These are phyloP conservation scores for Aspergillus pseudoglaucus DNA, from an alignment of 2,329 filamentous ascomycete genomes.

Conservation along the genomic window DNA sequence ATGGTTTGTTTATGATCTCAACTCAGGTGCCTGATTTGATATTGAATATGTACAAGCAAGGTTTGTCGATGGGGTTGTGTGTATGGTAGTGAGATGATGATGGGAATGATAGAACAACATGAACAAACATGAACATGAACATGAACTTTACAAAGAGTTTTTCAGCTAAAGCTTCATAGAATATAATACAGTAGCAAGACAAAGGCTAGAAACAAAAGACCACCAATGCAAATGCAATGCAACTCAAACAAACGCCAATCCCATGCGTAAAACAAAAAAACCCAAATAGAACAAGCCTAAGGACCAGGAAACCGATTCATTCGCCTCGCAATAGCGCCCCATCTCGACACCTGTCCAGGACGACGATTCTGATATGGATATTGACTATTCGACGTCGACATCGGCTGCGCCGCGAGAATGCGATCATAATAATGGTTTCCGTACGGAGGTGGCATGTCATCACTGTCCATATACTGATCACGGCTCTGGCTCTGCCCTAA, in stretches of 20 bases:
- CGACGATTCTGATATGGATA: not conserved
- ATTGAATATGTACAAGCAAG: too few species aligned
- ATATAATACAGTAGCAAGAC: not conserved
- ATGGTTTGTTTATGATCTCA: too few species aligned
- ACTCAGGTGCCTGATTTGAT: too few species aligned
- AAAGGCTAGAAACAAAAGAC: not conserved
- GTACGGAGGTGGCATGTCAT: conserved; percentile 22
- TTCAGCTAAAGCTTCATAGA: too few species aligned
- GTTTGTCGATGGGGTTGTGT: too few species aligned
- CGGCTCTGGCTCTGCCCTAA: too few species aligned
- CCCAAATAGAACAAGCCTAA: not conserved
- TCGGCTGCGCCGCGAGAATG: not conserved
- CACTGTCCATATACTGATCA: not conserved
- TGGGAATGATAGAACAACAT: too few species aligned
- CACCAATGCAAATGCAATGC: not conserved
- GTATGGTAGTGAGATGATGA: too few species aligned
- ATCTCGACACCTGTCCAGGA: conserved; percentile 11
- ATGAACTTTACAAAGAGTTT: too few species aligned
- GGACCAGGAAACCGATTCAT: conserved; percentile 7
- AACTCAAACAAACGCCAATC: not conserved
- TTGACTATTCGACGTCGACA: not conserved
- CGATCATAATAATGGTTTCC: conserved; percentile 19
- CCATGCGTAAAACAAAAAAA: not conserved
- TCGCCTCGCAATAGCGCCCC: conserved; percentile 19
- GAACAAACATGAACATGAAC: too few species aligned